Percentiles rank a stretch among this genome's conserved stretches.
Conservation (phyloP, 352 stramenopile species). For the Discostella stelligera region DNA sequence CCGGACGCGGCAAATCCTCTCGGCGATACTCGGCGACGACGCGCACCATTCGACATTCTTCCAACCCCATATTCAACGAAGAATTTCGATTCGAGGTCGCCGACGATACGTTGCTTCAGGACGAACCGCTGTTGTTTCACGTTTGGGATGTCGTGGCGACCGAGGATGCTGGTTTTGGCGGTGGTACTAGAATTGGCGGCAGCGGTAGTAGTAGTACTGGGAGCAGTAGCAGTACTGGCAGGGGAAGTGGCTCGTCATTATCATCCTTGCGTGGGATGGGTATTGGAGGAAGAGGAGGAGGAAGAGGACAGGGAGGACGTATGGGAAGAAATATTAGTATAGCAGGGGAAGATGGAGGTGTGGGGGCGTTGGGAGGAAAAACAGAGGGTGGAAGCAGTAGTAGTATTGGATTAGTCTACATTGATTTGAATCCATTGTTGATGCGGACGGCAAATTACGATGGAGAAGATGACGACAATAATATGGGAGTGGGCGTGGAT, state of each 20-base stretch:
- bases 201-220: not conserved
- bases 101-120: constrained; percentile 96
- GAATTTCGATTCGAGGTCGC: constrained; percentile 98
- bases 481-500: constrained; percentile 5
- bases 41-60: constrained; percentile 58
- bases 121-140: constrained; percentile 97
- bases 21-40: constrained; percentile 74
- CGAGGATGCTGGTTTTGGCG: not conserved
- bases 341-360: constrained; percentile 82
- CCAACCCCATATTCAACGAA: constrained; percentile 96
- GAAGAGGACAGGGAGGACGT: not conserved
- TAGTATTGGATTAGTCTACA: constrained; percentile 95
- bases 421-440: constrained; percentile 98
- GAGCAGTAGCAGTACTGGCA: not conserved
- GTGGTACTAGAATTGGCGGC: not conserved
- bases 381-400: constrained; percentile 49
- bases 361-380: not conserved
- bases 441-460: constrained; percentile 79
- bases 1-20: constrained; percentile 28
- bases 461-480: constrained; percentile 76
- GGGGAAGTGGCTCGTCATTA: too few relatives aligned
- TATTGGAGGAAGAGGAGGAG: not conserved
- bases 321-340: not conserved
- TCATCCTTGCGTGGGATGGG: not conserved
- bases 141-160: constrained; percentile 60